phyloP scores from a whole-genome alignment of 2,329 filamentous ascomycete genomes.

The Sclerotinia glacialis region DNA sequence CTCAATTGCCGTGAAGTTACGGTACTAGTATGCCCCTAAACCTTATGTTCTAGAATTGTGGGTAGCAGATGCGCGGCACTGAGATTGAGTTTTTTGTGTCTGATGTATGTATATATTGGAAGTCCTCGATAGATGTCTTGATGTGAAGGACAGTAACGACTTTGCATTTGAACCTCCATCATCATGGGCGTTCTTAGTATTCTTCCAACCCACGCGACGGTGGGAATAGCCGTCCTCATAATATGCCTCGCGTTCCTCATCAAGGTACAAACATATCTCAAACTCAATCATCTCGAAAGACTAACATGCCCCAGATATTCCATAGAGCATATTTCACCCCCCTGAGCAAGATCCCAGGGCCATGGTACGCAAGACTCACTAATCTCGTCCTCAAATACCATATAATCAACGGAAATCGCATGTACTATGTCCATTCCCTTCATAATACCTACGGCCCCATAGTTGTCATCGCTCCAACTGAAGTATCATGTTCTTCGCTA shows the following conservation, averaged over 20 bases:
- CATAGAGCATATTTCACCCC: constrained; percentile 6
- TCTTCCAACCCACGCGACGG: no score
- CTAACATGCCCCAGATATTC: neutral
- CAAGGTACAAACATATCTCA: neutral
- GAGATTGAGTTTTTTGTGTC: neutral
- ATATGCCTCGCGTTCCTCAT: neutral
- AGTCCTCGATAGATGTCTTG: neutral
- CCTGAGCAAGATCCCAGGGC: constrained; percentile 6
- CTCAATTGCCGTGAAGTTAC: no score
- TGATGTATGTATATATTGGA: neutral
- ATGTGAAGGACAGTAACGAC: neutral
- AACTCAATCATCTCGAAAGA: neutral
- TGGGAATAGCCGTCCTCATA: neutral
- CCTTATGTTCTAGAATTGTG: no score
- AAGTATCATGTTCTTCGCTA: neutral
- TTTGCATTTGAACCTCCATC: neutral
- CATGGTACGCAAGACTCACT: constrained; percentile 7
- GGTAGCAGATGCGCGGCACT: no score
- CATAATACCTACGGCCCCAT: neutral
- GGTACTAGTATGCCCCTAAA: no score
- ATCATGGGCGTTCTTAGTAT: neutral
- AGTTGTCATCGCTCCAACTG: neutral
- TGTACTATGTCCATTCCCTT: neutral
- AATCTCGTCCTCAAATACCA: neutral
- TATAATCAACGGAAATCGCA: neutral